Conservation (phyloP, 495 filamentous ascomycete genomes). For the Lentithecium fluviatile region DNA sequence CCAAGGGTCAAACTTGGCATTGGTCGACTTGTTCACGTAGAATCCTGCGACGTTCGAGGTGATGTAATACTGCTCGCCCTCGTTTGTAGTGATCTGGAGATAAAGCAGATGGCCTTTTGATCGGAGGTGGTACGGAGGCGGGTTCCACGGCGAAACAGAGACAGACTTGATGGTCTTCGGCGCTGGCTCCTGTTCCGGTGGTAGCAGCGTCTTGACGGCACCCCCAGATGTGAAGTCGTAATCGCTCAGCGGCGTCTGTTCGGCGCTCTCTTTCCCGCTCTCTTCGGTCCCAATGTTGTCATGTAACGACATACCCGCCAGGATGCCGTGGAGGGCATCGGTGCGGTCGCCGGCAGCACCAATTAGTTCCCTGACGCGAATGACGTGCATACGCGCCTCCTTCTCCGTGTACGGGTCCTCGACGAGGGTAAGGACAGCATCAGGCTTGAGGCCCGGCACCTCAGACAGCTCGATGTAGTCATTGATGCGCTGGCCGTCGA, state of each 20-base stretch:
- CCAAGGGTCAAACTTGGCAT: slow-evolving; percentile 86
- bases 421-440: slow-evolving; percentile 74
- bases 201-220: slow-evolving; percentile 68
- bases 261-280: background rate
- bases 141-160: slow-evolving; percentile 91
- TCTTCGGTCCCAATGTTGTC: slow-evolving; percentile 64
- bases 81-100: slow-evolving; percentile 79
- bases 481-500: slow-evolving; percentile 80
- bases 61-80: slow-evolving; percentile 90
- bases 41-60: slow-evolving; percentile 93
- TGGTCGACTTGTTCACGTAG: slow-evolving; percentile 91
- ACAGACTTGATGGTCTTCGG: slow-evolving; percentile 90
- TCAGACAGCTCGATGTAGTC: slow-evolving; percentile 94
- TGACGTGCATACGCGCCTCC: slow-evolving; percentile 91
- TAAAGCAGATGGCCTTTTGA: slow-evolving; percentile 94
- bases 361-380: slow-evolving; percentile 86
- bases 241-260: slow-evolving; percentile 36
- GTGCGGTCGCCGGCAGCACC: slow-evolving; percentile 85
- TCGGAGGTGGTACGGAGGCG: slow-evolving; percentile 83
- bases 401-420: slow-evolving; percentile 99
- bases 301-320: slow-evolving; percentile 83
- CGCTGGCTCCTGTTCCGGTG: slow-evolving; percentile 58
- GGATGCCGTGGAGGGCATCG: slow-evolving; percentile 82
- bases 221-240: slow-evolving; percentile 75
- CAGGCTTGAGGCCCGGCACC: slow-evolving; percentile 70